Conservation (phyloP, 2,329 filamentous ascomycete genomes). For the Tolypocladium endophyticum region DNA sequence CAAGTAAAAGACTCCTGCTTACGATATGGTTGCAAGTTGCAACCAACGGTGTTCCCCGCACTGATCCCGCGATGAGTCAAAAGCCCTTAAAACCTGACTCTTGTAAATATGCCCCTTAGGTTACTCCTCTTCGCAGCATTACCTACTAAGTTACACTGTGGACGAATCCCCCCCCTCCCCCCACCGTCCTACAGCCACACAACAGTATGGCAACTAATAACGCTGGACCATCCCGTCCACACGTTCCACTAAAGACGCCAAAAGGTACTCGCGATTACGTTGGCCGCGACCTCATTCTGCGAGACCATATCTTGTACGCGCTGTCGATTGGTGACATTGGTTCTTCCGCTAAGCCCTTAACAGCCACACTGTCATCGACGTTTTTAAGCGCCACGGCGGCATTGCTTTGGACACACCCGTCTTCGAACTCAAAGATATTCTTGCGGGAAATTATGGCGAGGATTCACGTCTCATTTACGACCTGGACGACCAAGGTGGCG, state of each 20-base stretch:
- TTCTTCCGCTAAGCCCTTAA: not conserved
- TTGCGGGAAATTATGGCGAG: conserved; percentile 67
- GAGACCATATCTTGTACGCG: conserved; percentile 59
- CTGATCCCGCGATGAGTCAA: no score
- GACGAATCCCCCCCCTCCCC: no score
- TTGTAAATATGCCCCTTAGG: no score
- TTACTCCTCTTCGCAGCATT: no score
- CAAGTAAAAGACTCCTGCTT: no score
- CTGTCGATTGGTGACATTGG: not conserved
- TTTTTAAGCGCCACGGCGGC: conserved; percentile 77
- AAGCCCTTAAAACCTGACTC: no score
- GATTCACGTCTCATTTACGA: conserved; percentile 90
- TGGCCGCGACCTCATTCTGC: conserved; percentile 67
- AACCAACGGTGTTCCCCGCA: no score
- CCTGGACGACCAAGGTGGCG: conserved; percentile 75
- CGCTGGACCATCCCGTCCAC: not conserved
- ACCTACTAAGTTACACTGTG: no score
- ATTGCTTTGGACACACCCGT: conserved; percentile 72
- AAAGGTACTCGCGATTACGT: conserved; percentile 88
- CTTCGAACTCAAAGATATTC: conserved; percentile 78
- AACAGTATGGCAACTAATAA: not conserved
- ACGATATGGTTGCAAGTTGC: no score
- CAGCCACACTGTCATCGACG: conserved; percentile 53
- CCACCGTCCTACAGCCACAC: not conserved
- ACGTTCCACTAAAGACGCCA: conserved; percentile 59